Percentiles rank a stretch among this genome's conserved stretches.
Conservation (phyloP, 2,329 filamentous ascomycete genomes). For the Xylariaceae sp. region DNA sequence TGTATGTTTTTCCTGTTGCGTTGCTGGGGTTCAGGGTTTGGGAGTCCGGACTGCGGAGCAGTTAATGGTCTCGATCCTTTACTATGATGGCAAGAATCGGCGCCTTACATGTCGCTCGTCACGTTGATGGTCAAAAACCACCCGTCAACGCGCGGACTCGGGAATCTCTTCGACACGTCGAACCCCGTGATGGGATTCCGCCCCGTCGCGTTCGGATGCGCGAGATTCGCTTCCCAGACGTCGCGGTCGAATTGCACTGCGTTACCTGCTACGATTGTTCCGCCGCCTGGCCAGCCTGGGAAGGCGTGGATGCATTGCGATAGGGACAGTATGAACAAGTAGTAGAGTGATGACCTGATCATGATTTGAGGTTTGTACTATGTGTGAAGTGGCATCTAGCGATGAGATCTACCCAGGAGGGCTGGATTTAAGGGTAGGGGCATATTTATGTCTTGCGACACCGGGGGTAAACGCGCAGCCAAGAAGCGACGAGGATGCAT, state of each 20-base stretch:
- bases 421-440: too few relatives aligned
- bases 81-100: too few relatives aligned
- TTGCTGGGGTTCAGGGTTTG: conserved; percentile 22
- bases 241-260: conserved; percentile 25
- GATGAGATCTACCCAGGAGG: too few relatives aligned
- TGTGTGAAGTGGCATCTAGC: too few relatives aligned
- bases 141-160: conserved; percentile 44
- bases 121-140: conserved; percentile 28
- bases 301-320: conserved; percentile 32
- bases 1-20: conserved; percentile 22
- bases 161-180: conserved; percentile 41
- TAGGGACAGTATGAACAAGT: neutral
- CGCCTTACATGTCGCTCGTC: conserved; percentile 24
- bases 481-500: neutral
- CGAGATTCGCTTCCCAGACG: conserved; percentile 39
- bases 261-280: conserved; percentile 24
- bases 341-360: conserved; percentile 2
- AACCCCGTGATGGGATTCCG: conserved; percentile 20
- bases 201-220: conserved; percentile 27
- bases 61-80: neutral
- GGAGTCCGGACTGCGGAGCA: conserved; percentile 18
- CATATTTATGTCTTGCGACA: too few relatives aligned
- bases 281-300: conserved; percentile 34
- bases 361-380: neutral
- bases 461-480: too few relatives aligned